A percentile compares a stretch with the other conserved stretches of the same genome.
Evolutionary conservation across 1,139 yeast species (phyloP).

Genomic region (Magnusiomyces fungicola): DNA sequence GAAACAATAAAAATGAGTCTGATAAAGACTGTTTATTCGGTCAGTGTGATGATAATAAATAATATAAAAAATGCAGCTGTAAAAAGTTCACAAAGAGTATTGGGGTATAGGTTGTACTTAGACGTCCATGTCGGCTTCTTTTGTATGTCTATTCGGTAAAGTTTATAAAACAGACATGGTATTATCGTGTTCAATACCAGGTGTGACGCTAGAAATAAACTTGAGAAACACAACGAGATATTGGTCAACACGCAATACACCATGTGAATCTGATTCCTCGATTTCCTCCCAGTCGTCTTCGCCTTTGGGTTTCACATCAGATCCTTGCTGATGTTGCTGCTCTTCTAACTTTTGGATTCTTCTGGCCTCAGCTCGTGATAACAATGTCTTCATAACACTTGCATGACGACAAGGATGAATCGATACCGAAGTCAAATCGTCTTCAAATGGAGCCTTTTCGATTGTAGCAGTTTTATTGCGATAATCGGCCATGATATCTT

Average conservation of each 20-base stretch:
- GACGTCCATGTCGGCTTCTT: too few relatives aligned
- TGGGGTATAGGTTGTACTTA: too few relatives aligned
- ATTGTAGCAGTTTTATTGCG: constrained; percentile 95
- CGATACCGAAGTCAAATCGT: constrained; percentile 73
- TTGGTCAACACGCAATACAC: constrained; percentile 76
- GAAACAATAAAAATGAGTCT: too few relatives aligned
- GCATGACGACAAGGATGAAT: constrained; percentile 97
- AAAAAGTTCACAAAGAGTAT: too few relatives aligned
- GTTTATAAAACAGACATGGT: constrained; percentile 77
- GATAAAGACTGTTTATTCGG: too few relatives aligned
- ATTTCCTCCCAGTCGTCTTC: constrained; percentile 36
- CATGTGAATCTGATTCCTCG: constrained; percentile 27
- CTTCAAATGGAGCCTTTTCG: constrained; percentile 81
- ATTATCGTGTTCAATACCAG: constrained; percentile 94
- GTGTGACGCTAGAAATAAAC: constrained; percentile 93
- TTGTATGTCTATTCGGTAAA: too few relatives aligned
- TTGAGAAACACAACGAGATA: constrained; percentile 82
- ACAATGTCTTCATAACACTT: constrained; percentile 81
- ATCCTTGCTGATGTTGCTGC: constrained; percentile 18
- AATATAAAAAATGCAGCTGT: too few relatives aligned
- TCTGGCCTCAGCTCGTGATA: constrained; percentile 52
- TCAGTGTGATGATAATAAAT: too few relatives aligned
- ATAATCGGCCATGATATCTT: constrained; percentile 86
- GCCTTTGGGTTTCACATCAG: constrained; percentile 26
- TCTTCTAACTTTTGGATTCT: constrained; percentile 32